These are phyloP conservation scores for Gypsophila paniculata DNA, from an alignment of 179 eudicot genomes.

Conservation along the genomic window DNA sequence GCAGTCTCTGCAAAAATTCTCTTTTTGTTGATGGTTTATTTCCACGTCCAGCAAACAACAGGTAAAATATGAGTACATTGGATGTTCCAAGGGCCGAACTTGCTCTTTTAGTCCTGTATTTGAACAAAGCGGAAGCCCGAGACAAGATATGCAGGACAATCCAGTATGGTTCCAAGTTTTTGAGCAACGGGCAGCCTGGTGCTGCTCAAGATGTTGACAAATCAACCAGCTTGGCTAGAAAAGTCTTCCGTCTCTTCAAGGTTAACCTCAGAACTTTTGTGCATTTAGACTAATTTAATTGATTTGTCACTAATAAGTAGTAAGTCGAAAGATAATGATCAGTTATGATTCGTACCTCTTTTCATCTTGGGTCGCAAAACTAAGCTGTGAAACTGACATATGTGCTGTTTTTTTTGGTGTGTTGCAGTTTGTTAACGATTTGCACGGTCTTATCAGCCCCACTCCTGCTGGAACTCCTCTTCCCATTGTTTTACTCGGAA, in stretches of 20 bases:
- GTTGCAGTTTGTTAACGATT: conserved; percentile 88
- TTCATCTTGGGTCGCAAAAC: neutral
- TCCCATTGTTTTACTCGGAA: conserved; percentile 76
- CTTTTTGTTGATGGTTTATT: conserved; percentile 9
- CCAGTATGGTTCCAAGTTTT: conserved; percentile 91
- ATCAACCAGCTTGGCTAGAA: conserved; percentile 85
- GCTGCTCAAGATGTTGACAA: conserved; percentile 96
- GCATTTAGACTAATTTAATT: neutral
- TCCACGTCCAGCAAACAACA: conserved; percentile 28
- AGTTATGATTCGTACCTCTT: neutral
- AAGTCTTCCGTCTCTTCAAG: conserved; percentile 98
- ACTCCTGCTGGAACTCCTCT: conserved; percentile 81
- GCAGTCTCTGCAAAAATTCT: neutral
- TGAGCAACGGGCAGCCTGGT: conserved; percentile 96
- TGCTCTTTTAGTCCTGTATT: conserved; percentile 67
- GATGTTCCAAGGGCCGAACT: conserved; percentile 83
- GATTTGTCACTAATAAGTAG: neutral
- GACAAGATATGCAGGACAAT: conserved; percentile 99
- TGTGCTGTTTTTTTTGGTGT: conserved; percentile 8
- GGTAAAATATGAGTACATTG: conserved; percentile 58
- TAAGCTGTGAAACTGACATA: conserved; percentile 18
- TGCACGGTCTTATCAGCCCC: conserved; percentile 89
- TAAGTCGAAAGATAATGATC: neutral
- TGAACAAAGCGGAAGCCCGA: conserved; percentile 98
- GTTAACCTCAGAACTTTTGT: conserved; percentile 28